Evolutionary conservation across 805 yeast species (phyloP), one percentile per base, ranked within the genome.

Genomic region (Metschnikowia orientalis): DNA sequence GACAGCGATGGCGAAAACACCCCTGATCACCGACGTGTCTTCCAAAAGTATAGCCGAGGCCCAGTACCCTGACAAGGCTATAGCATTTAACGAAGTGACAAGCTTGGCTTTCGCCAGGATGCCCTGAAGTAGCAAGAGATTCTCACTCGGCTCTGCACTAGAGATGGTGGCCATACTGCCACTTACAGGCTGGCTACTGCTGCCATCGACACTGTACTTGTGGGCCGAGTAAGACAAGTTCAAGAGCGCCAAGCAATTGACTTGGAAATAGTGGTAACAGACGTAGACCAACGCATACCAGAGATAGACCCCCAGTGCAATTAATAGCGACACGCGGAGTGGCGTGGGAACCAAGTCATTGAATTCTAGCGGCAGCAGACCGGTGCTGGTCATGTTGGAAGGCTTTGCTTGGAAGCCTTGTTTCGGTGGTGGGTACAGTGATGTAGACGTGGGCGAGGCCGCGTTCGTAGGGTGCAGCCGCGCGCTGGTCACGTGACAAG

Each of bases 211-310:
- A 6, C 50, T 35, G 41, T 66, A 65, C 35, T 60, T 63, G 36
- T 63, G 68, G 4, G 55, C 40, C 1, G 65, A 53, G 34, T 65
- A 66, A 9, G 69, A 60, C 26, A 63, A 57, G 44, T 63, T 69
- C 43, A 67, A 56, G 3, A 69, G 68, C 42, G 51, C 61, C 26
- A 61, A 46, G 15, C 77, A 55, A 49, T 77, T 79, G 31, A 78
- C 61, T 15, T 59, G 55, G 34, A 48, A 45, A 18, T 53, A 54
- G 9, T 44, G 45, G 34, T 53, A 53, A 35, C 73, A 63, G 14
- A 66, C 46, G 35, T 53, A 47, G 23, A 75, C 57, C 32, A 74
- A 66, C 26, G 61, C 34, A 27, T 59, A 64, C 85, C 85, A 80
- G 15, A 77, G 50, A 54, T 73, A 64, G 4, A 70, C 49, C 4